These are phyloP conservation scores for Rhizomucor miehei DNA, from an alignment of 371 early-diverging fungal species.

Conservation along the genomic window DNA sequence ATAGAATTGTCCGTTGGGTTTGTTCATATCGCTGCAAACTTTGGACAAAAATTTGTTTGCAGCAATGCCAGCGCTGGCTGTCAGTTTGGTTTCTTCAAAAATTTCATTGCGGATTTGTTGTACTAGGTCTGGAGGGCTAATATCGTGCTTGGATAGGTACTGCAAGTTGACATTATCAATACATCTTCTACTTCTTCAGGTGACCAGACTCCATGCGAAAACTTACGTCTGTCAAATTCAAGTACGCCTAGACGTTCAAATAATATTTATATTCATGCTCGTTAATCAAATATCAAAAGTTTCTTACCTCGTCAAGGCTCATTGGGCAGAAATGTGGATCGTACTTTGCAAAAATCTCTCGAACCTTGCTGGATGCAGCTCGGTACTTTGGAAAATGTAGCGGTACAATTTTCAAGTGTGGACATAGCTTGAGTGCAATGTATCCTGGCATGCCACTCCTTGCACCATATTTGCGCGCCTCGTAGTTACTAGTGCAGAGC, in stretches of 20 bases:
- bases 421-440: slow-evolving; percentile 63
- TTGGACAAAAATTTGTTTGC: slow-evolving; percentile 34
- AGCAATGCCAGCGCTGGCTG: slow-evolving; percentile 59
- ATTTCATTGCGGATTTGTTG: slow-evolving; percentile 56
- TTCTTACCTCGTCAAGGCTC: slow-evolving; percentile 61
- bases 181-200: too few species aligned
- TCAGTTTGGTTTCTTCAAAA: slow-evolving; percentile 46
- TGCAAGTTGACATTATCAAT: slow-evolving; percentile 1
- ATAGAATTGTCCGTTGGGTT: slow-evolving; percentile 65
- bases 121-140: slow-evolving; percentile 48
- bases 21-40: slow-evolving; percentile 60
- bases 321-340: slow-evolving; percentile 57
- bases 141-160: slow-evolving; percentile 38
- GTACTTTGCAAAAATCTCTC: slow-evolving; percentile 47
- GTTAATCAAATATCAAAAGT: too few species aligned
- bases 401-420: slow-evolving; percentile 53
- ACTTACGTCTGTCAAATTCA: slow-evolving; percentile 54
- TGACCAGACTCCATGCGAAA: not conserved
- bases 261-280: too few species aligned
- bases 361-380: slow-evolving; percentile 42
- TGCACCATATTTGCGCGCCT: slow-evolving; percentile 62
- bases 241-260: slow-evolving; percentile 58
- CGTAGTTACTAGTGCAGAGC: slow-evolving; percentile 72
- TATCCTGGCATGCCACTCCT: slow-evolving; percentile 72
- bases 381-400: slow-evolving; percentile 57